These are phyloP conservation scores for Begonia peltatifolia DNA, from an alignment of 306 rosid genomes.

Conservation along the genomic window DNA sequence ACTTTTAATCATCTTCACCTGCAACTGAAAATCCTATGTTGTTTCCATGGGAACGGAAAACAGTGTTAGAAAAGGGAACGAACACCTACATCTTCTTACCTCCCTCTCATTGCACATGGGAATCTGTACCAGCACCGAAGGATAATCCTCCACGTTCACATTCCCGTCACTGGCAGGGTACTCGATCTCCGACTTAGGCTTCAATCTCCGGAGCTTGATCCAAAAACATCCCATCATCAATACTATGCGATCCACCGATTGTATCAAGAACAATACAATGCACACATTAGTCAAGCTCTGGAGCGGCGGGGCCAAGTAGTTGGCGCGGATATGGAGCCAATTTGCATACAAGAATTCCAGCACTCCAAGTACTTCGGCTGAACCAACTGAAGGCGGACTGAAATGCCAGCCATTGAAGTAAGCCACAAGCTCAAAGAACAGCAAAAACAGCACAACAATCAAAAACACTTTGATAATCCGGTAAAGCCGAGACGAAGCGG, in stretches of 20 bases:
- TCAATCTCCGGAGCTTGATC: constrained; percentile 68
- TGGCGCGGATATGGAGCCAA: constrained; percentile 62
- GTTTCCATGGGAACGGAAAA: background rate
- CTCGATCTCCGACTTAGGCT: constrained; percentile 50
- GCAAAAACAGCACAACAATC: constrained; percentile 35
- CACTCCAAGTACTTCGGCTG: constrained; percentile 52
- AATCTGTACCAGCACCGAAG: constrained; percentile 86
- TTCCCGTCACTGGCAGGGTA: constrained; percentile 19
- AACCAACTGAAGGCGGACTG: constrained; percentile 47
- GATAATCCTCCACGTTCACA: constrained; percentile 49
- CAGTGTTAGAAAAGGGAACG: constrained; percentile 14
- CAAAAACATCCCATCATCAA: constrained; percentile 84
- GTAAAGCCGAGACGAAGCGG: constrained; percentile 62
- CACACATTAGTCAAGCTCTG: constrained; percentile 73
- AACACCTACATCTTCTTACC: constrained; percentile 91
- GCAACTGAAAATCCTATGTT: too few species aligned
- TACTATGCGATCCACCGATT: constrained; percentile 69
- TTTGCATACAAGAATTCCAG: constrained; percentile 38
- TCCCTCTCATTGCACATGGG: constrained; percentile 99
- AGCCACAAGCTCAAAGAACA: constrained; percentile 66
- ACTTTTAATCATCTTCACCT: too few species aligned
- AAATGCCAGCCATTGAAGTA: constrained; percentile 97
- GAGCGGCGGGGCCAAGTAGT: constrained; percentile 72
- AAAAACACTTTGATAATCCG: constrained; percentile 52
- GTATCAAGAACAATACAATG: constrained; percentile 62